Conservation (phyloP, 495 filamentous ascomycete genomes). For the Aspergillus sclerotioniger region DNA sequence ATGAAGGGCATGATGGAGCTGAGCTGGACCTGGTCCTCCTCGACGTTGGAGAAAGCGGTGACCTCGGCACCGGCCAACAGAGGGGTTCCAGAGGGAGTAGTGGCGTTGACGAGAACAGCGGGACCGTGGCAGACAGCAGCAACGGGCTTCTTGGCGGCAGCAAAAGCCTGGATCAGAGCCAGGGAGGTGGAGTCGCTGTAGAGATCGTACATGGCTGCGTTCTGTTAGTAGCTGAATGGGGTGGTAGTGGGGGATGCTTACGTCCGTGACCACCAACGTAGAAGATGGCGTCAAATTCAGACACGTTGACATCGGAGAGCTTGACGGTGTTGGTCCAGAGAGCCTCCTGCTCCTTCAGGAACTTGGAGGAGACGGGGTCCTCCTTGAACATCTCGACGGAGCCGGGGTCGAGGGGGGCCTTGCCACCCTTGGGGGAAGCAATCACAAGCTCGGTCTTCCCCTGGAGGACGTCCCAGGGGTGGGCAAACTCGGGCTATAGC, state of each 20-base stretch:
- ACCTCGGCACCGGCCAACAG: conserved; percentile 56
- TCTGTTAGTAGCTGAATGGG: not conserved
- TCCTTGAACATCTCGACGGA: conserved; percentile 60
- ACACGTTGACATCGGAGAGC: conserved; percentile 48
- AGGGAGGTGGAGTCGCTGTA: conserved; percentile 45
- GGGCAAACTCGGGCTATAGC: conserved; percentile 65
- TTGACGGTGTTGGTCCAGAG: conserved; percentile 63
- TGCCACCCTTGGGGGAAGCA: conserved; percentile 66
- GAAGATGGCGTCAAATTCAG: conserved; percentile 67
- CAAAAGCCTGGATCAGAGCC: conserved; percentile 60
- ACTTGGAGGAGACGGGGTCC: conserved; percentile 50
- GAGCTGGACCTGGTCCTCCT: conserved; percentile 57
- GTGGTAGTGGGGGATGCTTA: conserved; percentile 26
- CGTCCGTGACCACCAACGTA: conserved; percentile 75
- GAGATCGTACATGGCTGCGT: conserved; percentile 14
- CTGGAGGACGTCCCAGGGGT: conserved; percentile 60
- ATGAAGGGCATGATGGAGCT: conserved; percentile 58
- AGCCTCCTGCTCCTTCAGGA: conserved; percentile 49
- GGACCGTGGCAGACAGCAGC: conserved; percentile 70
- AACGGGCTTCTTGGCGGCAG: conserved; percentile 57
- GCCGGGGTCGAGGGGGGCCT: conserved; percentile 61
- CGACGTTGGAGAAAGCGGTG: conserved; percentile 67
- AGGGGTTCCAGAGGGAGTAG: conserved; percentile 45
- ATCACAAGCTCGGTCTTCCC: conserved; percentile 54
- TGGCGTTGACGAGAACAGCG: conserved; percentile 58